phyloP scores from a whole-genome alignment of 164 flowering plant genomes.

The Annona squamosa region DNA sequence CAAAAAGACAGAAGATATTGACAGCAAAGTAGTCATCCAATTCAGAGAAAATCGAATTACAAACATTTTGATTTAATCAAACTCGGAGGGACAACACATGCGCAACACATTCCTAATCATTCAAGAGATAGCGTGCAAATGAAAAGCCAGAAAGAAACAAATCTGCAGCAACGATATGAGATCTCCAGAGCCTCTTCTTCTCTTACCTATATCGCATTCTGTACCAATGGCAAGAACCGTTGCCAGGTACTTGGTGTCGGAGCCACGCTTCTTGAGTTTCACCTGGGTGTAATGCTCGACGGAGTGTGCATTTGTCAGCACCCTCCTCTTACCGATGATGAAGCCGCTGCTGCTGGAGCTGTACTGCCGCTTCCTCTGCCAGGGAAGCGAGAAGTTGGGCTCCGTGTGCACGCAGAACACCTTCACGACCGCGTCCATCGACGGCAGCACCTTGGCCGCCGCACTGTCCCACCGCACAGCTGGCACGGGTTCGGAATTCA shows the following conservation, averaged over 20 bases:
- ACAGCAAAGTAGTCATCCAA: background rate
- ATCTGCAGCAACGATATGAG: background rate
- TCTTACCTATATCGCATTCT: conserved; percentile 88
- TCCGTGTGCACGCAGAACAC: conserved; percentile 94
- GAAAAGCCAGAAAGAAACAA: background rate
- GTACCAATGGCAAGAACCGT: conserved; percentile 92
- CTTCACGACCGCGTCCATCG: conserved; percentile 97
- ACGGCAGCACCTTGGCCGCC: conserved; percentile 51
- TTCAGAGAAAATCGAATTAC: background rate
- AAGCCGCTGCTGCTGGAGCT: conserved; percentile 96
- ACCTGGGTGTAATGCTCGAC: conserved; percentile 98
- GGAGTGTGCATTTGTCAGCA: conserved; percentile 94
- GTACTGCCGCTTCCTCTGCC: conserved; percentile 96
- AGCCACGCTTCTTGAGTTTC: conserved; percentile 93
- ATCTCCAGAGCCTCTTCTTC: background rate
- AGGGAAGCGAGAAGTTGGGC: conserved; percentile 95
- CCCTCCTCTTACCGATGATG: conserved; percentile 70
- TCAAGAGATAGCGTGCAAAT: background rate
- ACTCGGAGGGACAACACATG: background rate
- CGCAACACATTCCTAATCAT: background rate
- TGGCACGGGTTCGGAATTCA: conserved; percentile 3
- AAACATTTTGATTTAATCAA: background rate
- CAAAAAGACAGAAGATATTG: background rate
- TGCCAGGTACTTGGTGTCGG: conserved; percentile 88
- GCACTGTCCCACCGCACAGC: conserved; percentile 21